These are phyloP conservation scores for Cynanchum wilfordii DNA, from an alignment of 257 asterid species.

Conservation along the genomic window DNA sequence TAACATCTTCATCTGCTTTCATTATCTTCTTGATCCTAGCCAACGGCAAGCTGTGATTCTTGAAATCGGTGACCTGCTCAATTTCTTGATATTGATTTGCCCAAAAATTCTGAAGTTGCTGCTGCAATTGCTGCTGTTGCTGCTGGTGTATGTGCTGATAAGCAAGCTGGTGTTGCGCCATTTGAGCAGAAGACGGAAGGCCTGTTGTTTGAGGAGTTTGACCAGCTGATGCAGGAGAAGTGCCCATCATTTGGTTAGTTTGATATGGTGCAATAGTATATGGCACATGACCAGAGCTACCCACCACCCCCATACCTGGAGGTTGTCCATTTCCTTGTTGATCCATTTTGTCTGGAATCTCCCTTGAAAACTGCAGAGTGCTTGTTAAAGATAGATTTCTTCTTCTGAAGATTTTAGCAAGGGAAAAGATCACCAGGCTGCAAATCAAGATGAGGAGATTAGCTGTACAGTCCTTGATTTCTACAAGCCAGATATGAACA, in stretches of 20 bases:
- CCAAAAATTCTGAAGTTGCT: conserved; percentile 84
- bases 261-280: conserved; percentile 60
- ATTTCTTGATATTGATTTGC: conserved; percentile 70
- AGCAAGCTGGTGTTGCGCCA: conserved; percentile 89
- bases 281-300: conserved; percentile 62
- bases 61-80: conserved; percentile 72
- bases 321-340: conserved; percentile 91
- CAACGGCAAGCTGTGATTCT: conserved; percentile 90
- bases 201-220: conserved; percentile 77
- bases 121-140: conserved; percentile 88
- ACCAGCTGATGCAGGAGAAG: conserved; percentile 52
- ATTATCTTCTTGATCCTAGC: conserved; percentile 95
- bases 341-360: conserved; percentile 47
- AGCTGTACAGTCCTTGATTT: not conserved
- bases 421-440: too few relatives aligned
- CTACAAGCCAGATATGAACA: conserved; percentile 9
- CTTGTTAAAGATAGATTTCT: too few relatives aligned
- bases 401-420: too few relatives aligned
- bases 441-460: too few relatives aligned
- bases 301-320: conserved; percentile 54
- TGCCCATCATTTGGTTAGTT: conserved; percentile 64
- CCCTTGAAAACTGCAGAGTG: conserved; percentile 11
- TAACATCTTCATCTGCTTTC: conserved; percentile 94
- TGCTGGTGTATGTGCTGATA: conserved; percentile 96
- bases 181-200: conserved; percentile 67